Evolutionary conservation across 1,139 yeast genomes (phyloP), one percentile per base, ranked within the genome.

Genomic region (Yamadazyma oceani): DNA sequence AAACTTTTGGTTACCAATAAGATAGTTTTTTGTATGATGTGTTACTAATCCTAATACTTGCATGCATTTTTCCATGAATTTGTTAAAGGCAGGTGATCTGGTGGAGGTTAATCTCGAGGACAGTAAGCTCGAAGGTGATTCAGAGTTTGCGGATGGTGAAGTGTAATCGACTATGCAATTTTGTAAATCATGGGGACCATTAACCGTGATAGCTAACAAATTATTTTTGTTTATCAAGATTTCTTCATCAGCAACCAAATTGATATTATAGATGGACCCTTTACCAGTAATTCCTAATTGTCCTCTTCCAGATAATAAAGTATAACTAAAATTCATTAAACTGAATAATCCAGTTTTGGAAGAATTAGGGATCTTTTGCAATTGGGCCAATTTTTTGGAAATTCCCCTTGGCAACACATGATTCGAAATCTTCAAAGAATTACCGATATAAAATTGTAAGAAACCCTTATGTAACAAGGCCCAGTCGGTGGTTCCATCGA

Each of bases 401-500:
- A 77, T 60, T 2, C 48, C 54, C 19, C 52, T 52, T 3, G 85
- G 85, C n/a, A 67, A 42, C 21, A 53, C 42, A 29, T 57, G 58
- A 37, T 66, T 56, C 1, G 59, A 55, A 2, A 78, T 53, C 12
- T 58, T 52, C 32, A 80, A 57, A 1, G 81, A 68, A 24, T 69
- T 64, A 1, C 86, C 86, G 2, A 75, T 57, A 45, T 69, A 78
- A 1, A 69, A 74, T 36, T 76, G 78, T 19, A 81, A 54, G 0
- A 80, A 68, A 10, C 62, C 53, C 3, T 64, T 59, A 31, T 73
- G 63, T 33, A 81, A 60, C 3, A 81, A 43, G 1, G 83, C 83
- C 85, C 85, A 81, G 48, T 81, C 87, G 17, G 58, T 58, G 1
- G 73, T 59, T 1, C 87, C 87, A 45, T 81, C 84, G 39, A 81